Conservation (phyloP, 352 stramenopile genomes). For the Phytophthora europaea region DNA sequence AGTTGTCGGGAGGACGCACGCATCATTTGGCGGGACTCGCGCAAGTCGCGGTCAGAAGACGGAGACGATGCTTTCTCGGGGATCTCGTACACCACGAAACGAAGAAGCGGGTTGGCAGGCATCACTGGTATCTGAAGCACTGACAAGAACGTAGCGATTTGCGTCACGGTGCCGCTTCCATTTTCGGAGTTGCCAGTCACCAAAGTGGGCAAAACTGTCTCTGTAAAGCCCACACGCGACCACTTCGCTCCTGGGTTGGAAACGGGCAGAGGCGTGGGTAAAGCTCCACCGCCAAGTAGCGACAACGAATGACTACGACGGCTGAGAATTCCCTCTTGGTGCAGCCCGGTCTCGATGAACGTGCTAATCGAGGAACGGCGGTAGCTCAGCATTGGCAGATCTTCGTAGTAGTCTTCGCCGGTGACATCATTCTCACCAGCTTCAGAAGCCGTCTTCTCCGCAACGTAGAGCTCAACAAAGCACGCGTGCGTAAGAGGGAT, state of each 20-base stretch:
- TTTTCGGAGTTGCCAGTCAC: conserved; percentile 46
- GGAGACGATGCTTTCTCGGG: conserved; percentile 51
- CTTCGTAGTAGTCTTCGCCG: conserved; percentile 64
- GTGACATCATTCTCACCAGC: conserved; percentile 60
- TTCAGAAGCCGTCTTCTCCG: conserved; percentile 54
- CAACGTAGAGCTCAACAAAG: conserved; percentile 82
- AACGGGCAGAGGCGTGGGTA: conserved; percentile 41
- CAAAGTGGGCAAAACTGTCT: conserved; percentile 78
- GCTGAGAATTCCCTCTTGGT: conserved; percentile 71
- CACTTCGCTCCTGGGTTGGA: conserved; percentile 54
- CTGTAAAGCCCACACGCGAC: conserved; percentile 79
- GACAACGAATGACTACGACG: conserved; percentile 64
- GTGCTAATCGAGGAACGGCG: conserved; percentile 78
- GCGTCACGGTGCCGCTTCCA: conserved; percentile 37
- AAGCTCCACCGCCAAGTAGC: conserved; percentile 32
- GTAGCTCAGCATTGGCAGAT: conserved; percentile 55
- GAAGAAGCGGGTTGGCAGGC: conserved; percentile 68
- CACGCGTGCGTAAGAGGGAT: conserved; percentile 74
- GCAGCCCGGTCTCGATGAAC: conserved; percentile 76
- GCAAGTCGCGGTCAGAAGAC: conserved; percentile 26
- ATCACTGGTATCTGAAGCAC: conserved; percentile 83
- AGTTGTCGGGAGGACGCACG: conserved; percentile 62
- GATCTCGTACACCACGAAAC: conserved; percentile 89
- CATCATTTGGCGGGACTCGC: conserved; percentile 41
- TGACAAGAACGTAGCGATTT: conserved; percentile 82